These are phyloP conservation scores for Ramaria sp. DNA, from an alignment of 768 basidiomycete species.

Conservation along the genomic window DNA sequence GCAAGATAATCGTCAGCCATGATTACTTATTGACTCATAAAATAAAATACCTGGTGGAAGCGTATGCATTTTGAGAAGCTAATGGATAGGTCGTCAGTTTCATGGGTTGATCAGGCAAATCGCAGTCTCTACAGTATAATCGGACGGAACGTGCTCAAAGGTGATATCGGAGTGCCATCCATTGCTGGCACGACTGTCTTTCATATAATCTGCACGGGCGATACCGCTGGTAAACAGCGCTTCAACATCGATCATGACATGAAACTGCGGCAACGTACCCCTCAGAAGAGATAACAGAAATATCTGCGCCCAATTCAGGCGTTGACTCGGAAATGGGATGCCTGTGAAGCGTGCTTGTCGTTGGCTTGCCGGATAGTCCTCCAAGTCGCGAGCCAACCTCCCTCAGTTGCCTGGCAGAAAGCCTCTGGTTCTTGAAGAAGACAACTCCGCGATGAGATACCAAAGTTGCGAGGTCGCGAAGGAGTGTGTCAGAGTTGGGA, in stretches of 20 bases:
- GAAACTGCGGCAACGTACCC: conserved; percentile 19
- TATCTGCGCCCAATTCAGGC: conserved; percentile 41
- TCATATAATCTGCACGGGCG: conserved; percentile 23
- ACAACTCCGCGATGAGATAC: conserved; percentile 42
- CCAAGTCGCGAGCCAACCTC: conserved; percentile 39
- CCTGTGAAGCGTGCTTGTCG: conserved; percentile 37
- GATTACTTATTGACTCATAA: background rate
- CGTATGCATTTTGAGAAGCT: conserved; percentile 27
- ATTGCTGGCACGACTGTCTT: conserved; percentile 27
- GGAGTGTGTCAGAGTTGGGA: conserved; percentile 36
- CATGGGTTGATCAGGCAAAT: background rate
- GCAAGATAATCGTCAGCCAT: background rate
- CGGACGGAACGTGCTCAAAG: conserved; percentile 49
- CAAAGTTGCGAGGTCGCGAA: conserved; percentile 44
- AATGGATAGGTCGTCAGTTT: conserved; percentile 12
- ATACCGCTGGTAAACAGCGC: conserved; percentile 23
- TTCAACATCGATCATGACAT: background rate
- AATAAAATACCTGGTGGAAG: conserved; percentile 14
- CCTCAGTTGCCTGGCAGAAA: conserved; percentile 41
- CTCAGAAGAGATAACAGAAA: conserved; percentile 40
- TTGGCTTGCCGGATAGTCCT: conserved; percentile 37
- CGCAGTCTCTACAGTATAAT: conserved; percentile 35
- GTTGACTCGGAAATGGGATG: conserved; percentile 45
- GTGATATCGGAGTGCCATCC: conserved; percentile 49
- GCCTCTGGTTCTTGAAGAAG: conserved; percentile 48